Evolutionary conservation across 2,329 filamentous ascomycete species (phyloP).

Genomic region (Penicillium sclerotigenum): DNA sequence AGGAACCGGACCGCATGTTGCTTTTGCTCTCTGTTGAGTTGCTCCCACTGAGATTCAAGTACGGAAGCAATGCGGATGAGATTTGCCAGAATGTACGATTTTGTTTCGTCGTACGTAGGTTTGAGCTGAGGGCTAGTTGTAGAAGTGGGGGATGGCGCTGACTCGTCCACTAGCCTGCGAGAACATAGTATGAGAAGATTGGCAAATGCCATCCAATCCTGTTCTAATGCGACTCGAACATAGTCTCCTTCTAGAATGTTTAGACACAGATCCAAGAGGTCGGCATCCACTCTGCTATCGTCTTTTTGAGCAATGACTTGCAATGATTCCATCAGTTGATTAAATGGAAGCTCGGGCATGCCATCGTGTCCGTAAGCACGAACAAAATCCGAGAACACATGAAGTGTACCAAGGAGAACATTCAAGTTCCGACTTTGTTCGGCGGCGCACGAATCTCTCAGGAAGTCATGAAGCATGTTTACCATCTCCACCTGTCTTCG

Average conservation of each 20-base stretch:
- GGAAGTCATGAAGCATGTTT: slow-evolving; percentile 35
- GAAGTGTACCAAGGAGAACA: slow-evolving; percentile 40
- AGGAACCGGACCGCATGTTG: slow-evolving; percentile 37
- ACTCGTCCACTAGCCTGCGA: slow-evolving; percentile 31
- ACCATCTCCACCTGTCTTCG: slow-evolving; percentile 40
- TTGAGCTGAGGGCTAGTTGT: slow-evolving; percentile 27
- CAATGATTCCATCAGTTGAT: slow-evolving; percentile 37
- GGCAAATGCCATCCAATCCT: slow-evolving; percentile 35
- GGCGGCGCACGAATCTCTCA: slow-evolving; percentile 31
- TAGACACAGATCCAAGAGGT: slow-evolving; percentile 41
- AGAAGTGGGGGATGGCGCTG: slow-evolving; percentile 19
- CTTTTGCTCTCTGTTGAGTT: slow-evolving; percentile 35
- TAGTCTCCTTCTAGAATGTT: slow-evolving; percentile 42
- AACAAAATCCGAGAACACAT: slow-evolving; percentile 42
- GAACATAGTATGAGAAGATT: slow-evolving; percentile 37
- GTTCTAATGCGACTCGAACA: slow-evolving; percentile 29
- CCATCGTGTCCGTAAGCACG: slow-evolving; percentile 40
- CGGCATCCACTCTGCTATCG: slow-evolving; percentile 39
- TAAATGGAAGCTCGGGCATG: slow-evolving; percentile 39
- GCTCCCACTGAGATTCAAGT: slow-evolving; percentile 39
- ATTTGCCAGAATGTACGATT: slow-evolving; percentile 39
- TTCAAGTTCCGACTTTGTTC: slow-evolving; percentile 40
- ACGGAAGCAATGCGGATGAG: slow-evolving; percentile 37
- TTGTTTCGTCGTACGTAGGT: slow-evolving; percentile 33
- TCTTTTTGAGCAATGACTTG: slow-evolving; percentile 34